phyloP scores from a whole-genome alignment of 352 stramenopile genomes.

The Pythium vanterpoolii region DNA sequence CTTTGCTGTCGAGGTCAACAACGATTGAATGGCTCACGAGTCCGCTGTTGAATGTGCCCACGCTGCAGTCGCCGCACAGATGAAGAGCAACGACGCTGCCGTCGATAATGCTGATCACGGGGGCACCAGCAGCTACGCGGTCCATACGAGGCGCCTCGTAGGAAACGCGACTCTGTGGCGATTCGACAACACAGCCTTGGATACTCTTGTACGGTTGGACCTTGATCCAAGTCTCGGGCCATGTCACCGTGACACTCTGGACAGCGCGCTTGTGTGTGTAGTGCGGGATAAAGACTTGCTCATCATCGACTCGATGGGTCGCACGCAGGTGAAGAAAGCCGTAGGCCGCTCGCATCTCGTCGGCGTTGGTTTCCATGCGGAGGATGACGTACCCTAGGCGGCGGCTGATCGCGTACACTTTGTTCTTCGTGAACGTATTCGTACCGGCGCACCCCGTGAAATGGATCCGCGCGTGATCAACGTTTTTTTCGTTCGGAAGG shows the following conservation, averaged over 20 bases:
- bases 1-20: slow-evolving; percentile 7
- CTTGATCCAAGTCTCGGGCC: slow-evolving; percentile 8
- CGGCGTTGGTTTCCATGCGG: slow-evolving; percentile 16
- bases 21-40: slow-evolving; percentile 9
- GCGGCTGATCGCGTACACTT: slow-evolving; percentile 24
- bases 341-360: slow-evolving; percentile 18
- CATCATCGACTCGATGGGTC: not conserved
- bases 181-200: slow-evolving; percentile 6
- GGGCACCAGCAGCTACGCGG: not conserved
- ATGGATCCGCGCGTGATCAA: slow-evolving; percentile 13
- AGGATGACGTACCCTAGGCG: slow-evolving; percentile 30
- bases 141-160: slow-evolving; percentile 21
- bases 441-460: slow-evolving; percentile 21
- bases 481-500: slow-evolving; percentile 16
- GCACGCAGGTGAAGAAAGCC: slow-evolving; percentile 22
- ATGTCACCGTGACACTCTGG: slow-evolving; percentile 17
- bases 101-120: slow-evolving; percentile 1
- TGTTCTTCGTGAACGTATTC: slow-evolving; percentile 20
- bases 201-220: slow-evolving; percentile 1
- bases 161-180: slow-evolving; percentile 16
- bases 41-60: not conserved
- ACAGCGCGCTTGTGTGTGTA: slow-evolving; percentile 19
- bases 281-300: slow-evolving; percentile 29
- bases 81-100: slow-evolving; percentile 1
- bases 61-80: slow-evolving; percentile 6